A percentile compares a stretch with the other conserved stretches of the same genome.
These are phyloP conservation scores for Furcasterigmium sp. DNA, from an alignment of 2,329 filamentous ascomycete species.

Conservation along the genomic window DNA sequence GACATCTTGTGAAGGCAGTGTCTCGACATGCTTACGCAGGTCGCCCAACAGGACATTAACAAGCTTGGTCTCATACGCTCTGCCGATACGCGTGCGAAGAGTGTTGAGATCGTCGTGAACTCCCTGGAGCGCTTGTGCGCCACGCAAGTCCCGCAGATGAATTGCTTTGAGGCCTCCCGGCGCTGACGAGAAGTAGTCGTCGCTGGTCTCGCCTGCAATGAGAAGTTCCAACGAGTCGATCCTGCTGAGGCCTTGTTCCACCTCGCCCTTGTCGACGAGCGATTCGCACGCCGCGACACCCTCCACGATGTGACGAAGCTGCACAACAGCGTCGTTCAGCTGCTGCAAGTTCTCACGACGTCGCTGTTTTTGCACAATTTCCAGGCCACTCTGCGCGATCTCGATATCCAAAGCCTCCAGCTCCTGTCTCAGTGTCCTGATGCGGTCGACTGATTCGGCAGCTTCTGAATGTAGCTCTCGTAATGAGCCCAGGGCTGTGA, in stretches of 20 bases:
- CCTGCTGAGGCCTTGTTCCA: conserved; percentile 72
- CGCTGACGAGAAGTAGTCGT: conserved; percentile 21
- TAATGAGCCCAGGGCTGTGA: conserved; percentile 85
- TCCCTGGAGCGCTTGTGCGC: conserved; percentile 73
- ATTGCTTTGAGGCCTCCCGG: conserved; percentile 19
- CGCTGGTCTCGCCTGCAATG: conserved; percentile 63
- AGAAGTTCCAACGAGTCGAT: conserved; percentile 76
- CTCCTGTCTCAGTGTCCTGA: conserved; percentile 75
- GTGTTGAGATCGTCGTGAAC: conserved; percentile 72
- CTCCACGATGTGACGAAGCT: conserved; percentile 74
- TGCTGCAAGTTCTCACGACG: conserved; percentile 80
- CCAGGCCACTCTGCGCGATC: conserved; percentile 77
- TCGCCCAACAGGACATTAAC: conserved; percentile 73
- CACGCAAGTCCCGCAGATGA: conserved; percentile 63
- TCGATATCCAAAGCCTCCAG: conserved; percentile 77
- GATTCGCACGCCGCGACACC: conserved; percentile 72
- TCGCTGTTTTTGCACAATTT: conserved; percentile 77
- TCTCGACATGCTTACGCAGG: conserved; percentile 72
- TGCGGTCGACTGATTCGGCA: conserved; percentile 81
- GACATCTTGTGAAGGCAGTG: conserved; percentile 66
- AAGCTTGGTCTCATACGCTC: conserved; percentile 79
- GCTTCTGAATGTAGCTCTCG: conserved; percentile 90
- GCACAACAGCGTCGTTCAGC: conserved; percentile 75
- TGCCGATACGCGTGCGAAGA: conserved; percentile 76
- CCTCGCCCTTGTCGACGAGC: conserved; percentile 75